Evolutionary conservation across 2,329 filamentous ascomycete genomes (phyloP), one percentile per base, ranked within the genome.

Genomic region (Rhytidhysteron rufulum): DNA sequence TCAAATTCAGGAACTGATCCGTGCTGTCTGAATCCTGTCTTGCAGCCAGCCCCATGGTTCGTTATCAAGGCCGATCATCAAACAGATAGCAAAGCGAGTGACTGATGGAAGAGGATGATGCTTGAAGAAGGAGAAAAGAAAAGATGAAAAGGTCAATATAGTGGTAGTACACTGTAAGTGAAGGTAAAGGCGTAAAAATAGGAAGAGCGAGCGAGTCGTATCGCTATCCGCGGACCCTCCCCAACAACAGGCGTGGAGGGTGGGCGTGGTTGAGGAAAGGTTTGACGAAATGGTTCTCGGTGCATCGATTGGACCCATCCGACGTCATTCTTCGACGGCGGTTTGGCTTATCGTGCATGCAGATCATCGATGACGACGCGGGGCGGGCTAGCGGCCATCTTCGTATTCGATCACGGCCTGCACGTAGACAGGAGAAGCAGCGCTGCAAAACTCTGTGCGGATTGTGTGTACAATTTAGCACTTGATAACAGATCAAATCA

Each of bases 1-100:
- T 66, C 16, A 71, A 49, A 31, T 64, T 49, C 19, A 71, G 46
- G 42, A 71, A 70, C 34, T 57, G 39, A 39, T 66, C 58, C 33
- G 55, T 53, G n/a, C 36, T 42, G 19, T 43, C 41, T 11, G 36
- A 35, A 24, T 19, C 27, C 21, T 36, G 13, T n/a, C 34, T 19
- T 34, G 24, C 8, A 27, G 24, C 24, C 13, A 27, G 13, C 7
- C 24, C 24, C 24, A 27, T 27, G 8, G 13, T 27, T 13, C n/a
- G n/a, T n/a, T n/a, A n/a, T n/a, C n/a, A n/a, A n/a, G n/a, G n/a
- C n/a, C n/a, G n/a, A n/a, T n/a, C n/a, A n/a, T n/a, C 8, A 27
- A 27, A 27, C 24, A 13, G 13, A 27, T 13, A 13, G 13, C 13
- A 27, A 8, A 27, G 8, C 24, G 13, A 27, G 24, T 27, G 13